Evolutionary conservation across 2,329 filamentous ascomycete genomes (phyloP).

Genomic region (Trichoderma sp.): DNA sequence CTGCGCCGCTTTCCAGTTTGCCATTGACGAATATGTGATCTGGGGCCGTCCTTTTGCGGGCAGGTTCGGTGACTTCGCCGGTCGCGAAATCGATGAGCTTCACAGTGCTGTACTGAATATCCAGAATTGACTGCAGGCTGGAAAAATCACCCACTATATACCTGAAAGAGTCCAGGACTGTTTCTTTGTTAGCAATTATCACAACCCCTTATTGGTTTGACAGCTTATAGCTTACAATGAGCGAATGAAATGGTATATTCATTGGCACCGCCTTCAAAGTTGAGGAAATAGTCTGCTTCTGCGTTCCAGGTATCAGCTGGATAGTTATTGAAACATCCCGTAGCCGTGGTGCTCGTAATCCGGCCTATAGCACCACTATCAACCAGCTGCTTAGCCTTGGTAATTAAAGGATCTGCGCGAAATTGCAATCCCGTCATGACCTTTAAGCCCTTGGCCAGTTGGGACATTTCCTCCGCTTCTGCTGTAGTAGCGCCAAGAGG

Average conservation of each 20-base stretch:
- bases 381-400: conserved; percentile 20
- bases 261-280: conserved; percentile 25
- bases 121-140: conserved; percentile 25
- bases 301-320: conserved; percentile 23
- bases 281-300: conserved; percentile 24
- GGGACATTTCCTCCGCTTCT: conserved; percentile 39
- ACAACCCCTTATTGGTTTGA: too few relatives aligned
- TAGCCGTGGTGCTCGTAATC: background rate
- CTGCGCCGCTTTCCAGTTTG: conserved; percentile 28
- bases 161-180: conserved; percentile 23
- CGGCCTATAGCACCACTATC: conserved; percentile 12
- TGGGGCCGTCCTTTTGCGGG: conserved; percentile 28
- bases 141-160: background rate
- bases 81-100: conserved; percentile 25
- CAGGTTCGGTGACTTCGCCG: conserved; percentile 25
- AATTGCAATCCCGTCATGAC: conserved; percentile 45
- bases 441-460: conserved; percentile 31
- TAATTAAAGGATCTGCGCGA: conserved; percentile 37
- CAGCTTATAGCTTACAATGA: conserved; percentile 8
- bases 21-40: conserved; percentile 36
- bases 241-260: conserved; percentile 25
- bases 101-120: conserved; percentile 23
- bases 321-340: background rate
- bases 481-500: conserved; percentile 43
- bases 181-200: background rate